phyloP scores from a whole-genome alignment of 805 yeast species.

The Debaryomyces prosopidis region DNA sequence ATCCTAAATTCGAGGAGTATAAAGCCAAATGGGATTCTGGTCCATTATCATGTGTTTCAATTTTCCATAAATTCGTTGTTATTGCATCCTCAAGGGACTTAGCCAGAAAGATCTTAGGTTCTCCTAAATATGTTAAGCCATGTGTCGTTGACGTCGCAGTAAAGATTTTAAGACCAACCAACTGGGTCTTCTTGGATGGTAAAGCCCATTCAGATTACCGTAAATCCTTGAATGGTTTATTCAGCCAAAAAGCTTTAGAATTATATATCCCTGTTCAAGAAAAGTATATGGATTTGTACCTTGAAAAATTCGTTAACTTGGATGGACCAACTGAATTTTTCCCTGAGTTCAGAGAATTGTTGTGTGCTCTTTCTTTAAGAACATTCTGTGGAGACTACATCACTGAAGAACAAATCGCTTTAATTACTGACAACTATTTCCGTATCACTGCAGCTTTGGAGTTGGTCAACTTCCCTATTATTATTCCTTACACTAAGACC shows the following conservation, averaged over 20 bases:
- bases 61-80: constrained; percentile 96
- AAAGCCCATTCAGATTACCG: constrained; percentile 94
- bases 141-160: constrained; percentile 98
- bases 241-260: constrained; percentile 80
- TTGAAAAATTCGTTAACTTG: constrained; percentile 63
- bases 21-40: constrained; percentile 93
- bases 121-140: constrained; percentile 89
- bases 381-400: constrained; percentile 97
- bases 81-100: constrained; percentile 87
- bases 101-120: constrained; percentile 80
- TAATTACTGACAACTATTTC: constrained; percentile 90
- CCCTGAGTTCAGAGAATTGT: constrained; percentile 91
- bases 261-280: constrained; percentile 85
- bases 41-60: constrained; percentile 92
- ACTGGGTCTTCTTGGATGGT: constrained; percentile 98
- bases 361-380: constrained; percentile 90
- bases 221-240: constrained; percentile 83
- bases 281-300: constrained; percentile 76
- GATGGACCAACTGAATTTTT: constrained; percentile 76
- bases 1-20: constrained; percentile 95
- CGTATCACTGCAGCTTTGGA: constrained; percentile 94
- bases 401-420: constrained; percentile 84
- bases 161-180: constrained; percentile 89
- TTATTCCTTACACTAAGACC: constrained; percentile 92
- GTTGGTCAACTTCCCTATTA: constrained; percentile 96